Evolutionary conservation across 2,329 filamentous ascomycete species (phyloP).

Genomic region (Trichoderma atroviride): DNA sequence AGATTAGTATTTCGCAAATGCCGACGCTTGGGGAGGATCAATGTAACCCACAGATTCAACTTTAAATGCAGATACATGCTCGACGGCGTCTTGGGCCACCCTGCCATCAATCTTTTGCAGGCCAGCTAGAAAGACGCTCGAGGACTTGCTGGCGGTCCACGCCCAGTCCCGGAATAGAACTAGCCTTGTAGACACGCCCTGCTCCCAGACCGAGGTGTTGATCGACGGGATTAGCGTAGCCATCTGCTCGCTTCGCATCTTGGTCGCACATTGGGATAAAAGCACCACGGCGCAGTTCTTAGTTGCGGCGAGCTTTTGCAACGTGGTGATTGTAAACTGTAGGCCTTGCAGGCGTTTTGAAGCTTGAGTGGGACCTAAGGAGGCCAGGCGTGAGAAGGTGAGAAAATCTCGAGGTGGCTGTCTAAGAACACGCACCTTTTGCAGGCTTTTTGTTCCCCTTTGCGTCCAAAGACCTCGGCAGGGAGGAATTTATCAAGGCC

Average conservation of each 20-base stretch:
- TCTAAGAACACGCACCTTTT: conserved; percentile 39
- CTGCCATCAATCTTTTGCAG: conserved; percentile 67
- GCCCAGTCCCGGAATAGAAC: conserved; percentile 80
- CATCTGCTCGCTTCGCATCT: conserved; percentile 66
- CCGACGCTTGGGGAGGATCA: conserved; percentile 25
- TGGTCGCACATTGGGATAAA: conserved; percentile 80
- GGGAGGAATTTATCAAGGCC: conserved; percentile 73
- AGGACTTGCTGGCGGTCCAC: conserved; percentile 50
- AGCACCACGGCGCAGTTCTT: conserved; percentile 74
- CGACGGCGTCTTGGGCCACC: conserved; percentile 43
- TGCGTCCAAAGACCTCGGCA: conserved; percentile 61
- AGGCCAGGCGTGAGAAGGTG: conserved; percentile 11
- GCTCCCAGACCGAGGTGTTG: conserved; percentile 78
- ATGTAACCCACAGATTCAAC: conserved; percentile 47
- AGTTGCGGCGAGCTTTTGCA: conserved; percentile 75
- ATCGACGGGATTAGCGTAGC: conserved; percentile 76
- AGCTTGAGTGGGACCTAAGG: conserved; percentile 42
- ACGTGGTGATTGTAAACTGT: conserved; percentile 66
- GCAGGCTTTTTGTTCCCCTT: conserved; percentile 43
- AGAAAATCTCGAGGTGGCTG: neutral
- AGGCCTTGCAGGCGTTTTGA: conserved; percentile 55
- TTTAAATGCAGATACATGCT: conserved; percentile 52
- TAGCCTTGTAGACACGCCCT: conserved; percentile 70
- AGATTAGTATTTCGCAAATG: conserved; percentile 33
- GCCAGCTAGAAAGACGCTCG: conserved; percentile 61